Conservation (phyloP, 257 asterid genomes). For the Jacaranda copaia region DNA sequence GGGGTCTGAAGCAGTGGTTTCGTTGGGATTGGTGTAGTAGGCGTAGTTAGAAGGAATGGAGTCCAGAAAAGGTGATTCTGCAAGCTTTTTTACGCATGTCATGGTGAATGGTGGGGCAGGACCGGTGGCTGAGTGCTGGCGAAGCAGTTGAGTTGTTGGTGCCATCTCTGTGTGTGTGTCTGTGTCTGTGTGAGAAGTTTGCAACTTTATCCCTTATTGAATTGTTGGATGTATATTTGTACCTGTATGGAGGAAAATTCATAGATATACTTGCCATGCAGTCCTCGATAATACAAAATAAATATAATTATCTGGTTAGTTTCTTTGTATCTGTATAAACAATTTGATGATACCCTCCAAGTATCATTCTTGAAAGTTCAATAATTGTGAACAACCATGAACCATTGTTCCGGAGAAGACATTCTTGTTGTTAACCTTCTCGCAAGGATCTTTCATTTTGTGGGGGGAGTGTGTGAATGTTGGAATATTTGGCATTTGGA, state of each 20-base stretch:
- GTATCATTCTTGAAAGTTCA: neutral
- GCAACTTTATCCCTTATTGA: neutral
- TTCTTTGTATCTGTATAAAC: neutral
- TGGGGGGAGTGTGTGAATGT: too few relatives aligned
- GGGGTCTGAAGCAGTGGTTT: slow-evolving; percentile 39
- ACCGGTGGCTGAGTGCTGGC: neutral
- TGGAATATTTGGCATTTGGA: too few relatives aligned
- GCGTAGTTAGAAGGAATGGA: slow-evolving; percentile 57
- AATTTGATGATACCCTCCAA: neutral
- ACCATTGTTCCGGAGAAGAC: too few relatives aligned
- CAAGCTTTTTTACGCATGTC: slow-evolving; percentile 45
- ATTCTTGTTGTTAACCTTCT: too few relatives aligned
- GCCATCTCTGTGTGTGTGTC: slow-evolving; percentile 31
- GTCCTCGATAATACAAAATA: too few relatives aligned
- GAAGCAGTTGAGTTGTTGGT: slow-evolving; percentile 18
- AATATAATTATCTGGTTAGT: too few relatives aligned
- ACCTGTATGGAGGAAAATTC: too few relatives aligned
- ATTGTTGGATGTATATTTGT: neutral
- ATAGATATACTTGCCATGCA: too few relatives aligned
- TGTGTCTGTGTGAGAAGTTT: neutral
- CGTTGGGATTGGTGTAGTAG: slow-evolving; percentile 40
- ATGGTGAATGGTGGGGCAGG: slow-evolving; percentile 21
- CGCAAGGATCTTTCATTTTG: too few relatives aligned
- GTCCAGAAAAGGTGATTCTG: slow-evolving; percentile 47
- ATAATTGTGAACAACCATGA: neutral